Evolutionary conservation across 345 rosid genomes (phyloP).

Genomic region (Populus deltoides): DNA sequence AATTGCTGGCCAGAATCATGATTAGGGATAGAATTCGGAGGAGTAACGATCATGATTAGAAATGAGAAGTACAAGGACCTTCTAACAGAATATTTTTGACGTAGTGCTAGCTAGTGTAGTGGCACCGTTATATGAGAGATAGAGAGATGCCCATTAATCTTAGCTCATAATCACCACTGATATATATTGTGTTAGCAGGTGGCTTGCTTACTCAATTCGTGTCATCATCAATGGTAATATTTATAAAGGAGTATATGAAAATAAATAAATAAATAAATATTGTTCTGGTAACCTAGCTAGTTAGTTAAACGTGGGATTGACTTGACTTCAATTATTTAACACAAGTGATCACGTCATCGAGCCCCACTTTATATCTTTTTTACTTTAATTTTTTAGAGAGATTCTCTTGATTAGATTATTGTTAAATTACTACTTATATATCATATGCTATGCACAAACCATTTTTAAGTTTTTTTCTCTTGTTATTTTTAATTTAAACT

Average conservation of each 20-base stretch:
- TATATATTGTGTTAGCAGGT: not conserved
- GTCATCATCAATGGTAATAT: not conserved
- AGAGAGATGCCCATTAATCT: not conserved
- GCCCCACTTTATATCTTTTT: not conserved
- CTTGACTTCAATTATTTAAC: not conserved
- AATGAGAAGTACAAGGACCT: conserved; percentile 38
- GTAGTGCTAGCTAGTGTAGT: conserved; percentile 12
- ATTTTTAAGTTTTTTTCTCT: not conserved
- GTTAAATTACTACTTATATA: not conserved
- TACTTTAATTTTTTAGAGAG: not conserved
- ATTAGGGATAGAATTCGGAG: conserved; percentile 52
- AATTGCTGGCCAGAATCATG: conserved; percentile 63
- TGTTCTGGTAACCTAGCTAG: no score
- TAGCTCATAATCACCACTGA: not conserved
- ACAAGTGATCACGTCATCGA: not conserved
- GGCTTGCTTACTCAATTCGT: not conserved
- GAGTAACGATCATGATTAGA: conserved; percentile 54
- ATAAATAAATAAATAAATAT: no score
- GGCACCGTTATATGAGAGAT: conserved; percentile 30
- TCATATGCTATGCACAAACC: not conserved
- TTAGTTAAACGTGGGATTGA: not conserved
- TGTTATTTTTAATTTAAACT: not conserved
- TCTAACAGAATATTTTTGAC: conserved; percentile 41
- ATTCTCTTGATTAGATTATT: not conserved
- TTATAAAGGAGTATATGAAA: not conserved